A percentile compares a stretch with the other conserved stretches of the same genome.
These are phyloP conservation scores for Ceratobasidium sp. DNA, from an alignment of 1,284 basidiomycete species.

Conservation along the genomic window DNA sequence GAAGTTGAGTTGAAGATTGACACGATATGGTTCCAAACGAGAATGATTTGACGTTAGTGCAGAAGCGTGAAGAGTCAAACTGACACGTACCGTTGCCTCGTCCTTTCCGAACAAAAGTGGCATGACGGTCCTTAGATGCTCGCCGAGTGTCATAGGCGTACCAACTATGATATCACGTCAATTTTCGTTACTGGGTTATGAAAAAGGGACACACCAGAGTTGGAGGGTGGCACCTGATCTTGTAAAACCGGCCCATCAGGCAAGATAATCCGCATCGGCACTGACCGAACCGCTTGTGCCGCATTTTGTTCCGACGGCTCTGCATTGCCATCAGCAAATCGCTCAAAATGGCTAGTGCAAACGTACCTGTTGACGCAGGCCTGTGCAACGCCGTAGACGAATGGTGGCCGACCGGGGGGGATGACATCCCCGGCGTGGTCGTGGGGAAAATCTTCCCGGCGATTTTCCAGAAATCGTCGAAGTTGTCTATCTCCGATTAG, in stretches of 20 bases:
- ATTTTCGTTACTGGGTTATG: not conserved
- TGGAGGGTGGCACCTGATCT: constrained; percentile 79
- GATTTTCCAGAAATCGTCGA: constrained; percentile 92
- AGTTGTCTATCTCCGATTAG: constrained; percentile 70
- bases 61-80: constrained; percentile 43
- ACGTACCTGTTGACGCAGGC: constrained; percentile 21
- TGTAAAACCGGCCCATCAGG: constrained; percentile 89
- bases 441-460: constrained; percentile 83
- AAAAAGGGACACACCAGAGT: not conserved
- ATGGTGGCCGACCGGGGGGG: constrained; percentile 25
- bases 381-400: constrained; percentile 21
- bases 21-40: not conserved
- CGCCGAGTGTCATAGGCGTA: constrained; percentile 50
- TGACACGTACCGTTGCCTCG: constrained; percentile 27
- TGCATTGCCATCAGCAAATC: not conserved
- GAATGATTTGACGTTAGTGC: not conserved
- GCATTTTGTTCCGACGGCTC: constrained; percentile 55
- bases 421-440: constrained; percentile 55
- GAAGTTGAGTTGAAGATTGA: not conserved
- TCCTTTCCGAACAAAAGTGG: constrained; percentile 54
- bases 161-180: not conserved
- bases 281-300: constrained; percentile 82
- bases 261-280: constrained; percentile 89
- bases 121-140: constrained; percentile 50
- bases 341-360: not conserved